These are phyloP conservation scores for Skeletonema potamos DNA, from an alignment of 108 stramenopile genomes.

Conservation along the genomic window DNA sequence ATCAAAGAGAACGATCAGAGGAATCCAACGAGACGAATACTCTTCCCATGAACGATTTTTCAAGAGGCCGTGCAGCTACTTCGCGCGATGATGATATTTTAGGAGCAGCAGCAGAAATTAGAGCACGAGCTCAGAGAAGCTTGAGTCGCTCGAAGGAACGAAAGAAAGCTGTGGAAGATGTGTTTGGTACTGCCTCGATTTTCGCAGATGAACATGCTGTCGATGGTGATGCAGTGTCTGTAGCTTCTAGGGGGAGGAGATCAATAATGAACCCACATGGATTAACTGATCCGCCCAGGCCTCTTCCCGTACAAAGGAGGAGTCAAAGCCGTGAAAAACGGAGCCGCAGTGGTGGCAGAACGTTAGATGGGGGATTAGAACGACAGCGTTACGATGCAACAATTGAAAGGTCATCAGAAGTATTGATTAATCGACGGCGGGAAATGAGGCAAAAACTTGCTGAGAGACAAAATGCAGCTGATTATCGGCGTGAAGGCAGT, in stretches of 20 bases:
- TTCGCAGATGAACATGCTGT: constrained; percentile 2
- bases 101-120: constrained; percentile 33
- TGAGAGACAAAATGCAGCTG: constrained; percentile 25
- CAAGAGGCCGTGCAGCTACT: not conserved
- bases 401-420: constrained; percentile 13
- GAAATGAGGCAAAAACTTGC: constrained; percentile 41
- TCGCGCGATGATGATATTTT: constrained; percentile 22
- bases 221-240: constrained; percentile 7
- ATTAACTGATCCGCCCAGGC: constrained; percentile 12
- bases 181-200: constrained; percentile 13
- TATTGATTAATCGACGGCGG: constrained; percentile 26
- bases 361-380: not conserved
- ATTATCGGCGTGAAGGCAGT: constrained; percentile 2
- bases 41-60: constrained; percentile 11
- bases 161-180: constrained; percentile 23
- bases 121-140: constrained; percentile 28
- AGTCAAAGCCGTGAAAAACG: constrained; percentile 31
- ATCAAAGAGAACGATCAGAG: constrained; percentile 1
- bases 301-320: constrained; percentile 20
- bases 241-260: constrained; percentile 10
- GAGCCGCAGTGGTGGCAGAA: not conserved
- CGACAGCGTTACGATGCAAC: not conserved
- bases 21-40: constrained; percentile 21
- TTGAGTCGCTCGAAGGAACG: constrained; percentile 39
- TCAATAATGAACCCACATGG: constrained; percentile 41